Percentiles rank a stretch among this genome's conserved stretches.
These are phyloP conservation scores for Monilinia laxa DNA, from an alignment of 2,329 filamentous ascomycete genomes.

Conservation along the genomic window DNA sequence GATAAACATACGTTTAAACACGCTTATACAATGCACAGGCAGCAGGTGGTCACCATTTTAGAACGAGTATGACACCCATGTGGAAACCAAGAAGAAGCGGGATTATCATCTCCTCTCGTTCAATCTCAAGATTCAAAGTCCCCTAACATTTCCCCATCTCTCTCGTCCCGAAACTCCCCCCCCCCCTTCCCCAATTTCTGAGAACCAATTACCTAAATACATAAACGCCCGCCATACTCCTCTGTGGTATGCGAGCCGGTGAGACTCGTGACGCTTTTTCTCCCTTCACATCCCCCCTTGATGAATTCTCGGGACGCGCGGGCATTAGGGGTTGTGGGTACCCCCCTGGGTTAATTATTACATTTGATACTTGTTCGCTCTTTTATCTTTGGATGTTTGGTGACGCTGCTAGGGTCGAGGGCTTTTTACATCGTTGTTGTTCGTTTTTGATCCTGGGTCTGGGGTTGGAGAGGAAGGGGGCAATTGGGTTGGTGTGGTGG, in stretches of 20 bases:
- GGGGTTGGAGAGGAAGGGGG: neutral
- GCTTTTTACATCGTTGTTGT: too few relatives aligned
- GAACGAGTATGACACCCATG: neutral
- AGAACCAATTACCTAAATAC: neutral
- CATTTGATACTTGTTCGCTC: neutral
- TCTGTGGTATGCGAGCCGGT: constrained; percentile 2
- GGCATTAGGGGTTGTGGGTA: too few relatives aligned
- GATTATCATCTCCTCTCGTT: neutral
- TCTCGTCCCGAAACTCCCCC: neutral
- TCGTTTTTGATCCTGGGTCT: neutral
- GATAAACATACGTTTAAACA: neutral
- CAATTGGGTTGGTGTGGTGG: too few relatives aligned
- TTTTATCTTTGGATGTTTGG: neutral
- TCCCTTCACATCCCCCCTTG: neutral
- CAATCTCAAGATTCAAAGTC: neutral
- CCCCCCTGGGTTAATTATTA: neutral
- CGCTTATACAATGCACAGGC: neutral
- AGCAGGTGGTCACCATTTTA: neutral
- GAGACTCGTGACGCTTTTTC: neutral
- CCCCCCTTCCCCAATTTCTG: too few relatives aligned
- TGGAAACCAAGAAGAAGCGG: neutral
- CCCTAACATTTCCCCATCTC: neutral
- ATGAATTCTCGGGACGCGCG: neutral
- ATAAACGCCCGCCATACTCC: neutral
- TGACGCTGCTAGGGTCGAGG: too few relatives aligned